Evolutionary conservation across 2,329 filamentous ascomycete genomes (phyloP).

Genomic region (Fusarium temperatum): DNA sequence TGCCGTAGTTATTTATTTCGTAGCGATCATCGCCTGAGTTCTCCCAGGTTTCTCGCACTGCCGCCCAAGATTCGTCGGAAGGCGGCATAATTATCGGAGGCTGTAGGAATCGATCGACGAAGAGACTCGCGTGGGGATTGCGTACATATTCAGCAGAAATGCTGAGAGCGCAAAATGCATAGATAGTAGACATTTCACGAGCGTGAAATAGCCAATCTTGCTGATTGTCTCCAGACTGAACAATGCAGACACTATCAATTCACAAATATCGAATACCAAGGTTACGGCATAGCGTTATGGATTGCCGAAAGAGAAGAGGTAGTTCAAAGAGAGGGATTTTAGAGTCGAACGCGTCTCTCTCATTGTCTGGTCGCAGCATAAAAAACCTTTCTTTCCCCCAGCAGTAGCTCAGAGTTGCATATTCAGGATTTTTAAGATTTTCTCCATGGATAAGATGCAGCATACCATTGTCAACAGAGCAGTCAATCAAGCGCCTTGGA

Average conservation of each 20-base stretch:
- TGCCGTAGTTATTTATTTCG: too few relatives aligned
- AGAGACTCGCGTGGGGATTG: background rate
- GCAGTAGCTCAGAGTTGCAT: too few relatives aligned
- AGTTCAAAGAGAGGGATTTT: too few relatives aligned
- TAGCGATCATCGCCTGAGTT: background rate
- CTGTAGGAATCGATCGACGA: background rate
- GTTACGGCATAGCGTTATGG: background rate
- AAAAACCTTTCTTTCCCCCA: too few relatives aligned
- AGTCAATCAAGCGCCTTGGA: too few relatives aligned
- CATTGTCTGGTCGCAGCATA: too few relatives aligned
- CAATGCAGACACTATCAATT: background rate
- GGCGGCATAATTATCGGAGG: background rate
- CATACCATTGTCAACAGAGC: too few relatives aligned
- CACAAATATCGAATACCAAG: background rate
- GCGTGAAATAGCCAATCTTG: background rate
- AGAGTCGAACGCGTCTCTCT: too few relatives aligned
- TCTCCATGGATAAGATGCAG: too few relatives aligned
- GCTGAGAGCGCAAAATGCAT: background rate
- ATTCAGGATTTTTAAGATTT: too few relatives aligned
- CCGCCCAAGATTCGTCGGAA: background rate
- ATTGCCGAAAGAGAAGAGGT: background rate
- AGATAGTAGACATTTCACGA: background rate
- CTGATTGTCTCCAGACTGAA: background rate
- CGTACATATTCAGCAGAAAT: background rate
- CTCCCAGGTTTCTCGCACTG: background rate